Evolutionary conservation across 345 rosid species (phyloP), one percentile per base, ranked within the genome.

Genomic region (Hibiscus tridactylites): DNA sequence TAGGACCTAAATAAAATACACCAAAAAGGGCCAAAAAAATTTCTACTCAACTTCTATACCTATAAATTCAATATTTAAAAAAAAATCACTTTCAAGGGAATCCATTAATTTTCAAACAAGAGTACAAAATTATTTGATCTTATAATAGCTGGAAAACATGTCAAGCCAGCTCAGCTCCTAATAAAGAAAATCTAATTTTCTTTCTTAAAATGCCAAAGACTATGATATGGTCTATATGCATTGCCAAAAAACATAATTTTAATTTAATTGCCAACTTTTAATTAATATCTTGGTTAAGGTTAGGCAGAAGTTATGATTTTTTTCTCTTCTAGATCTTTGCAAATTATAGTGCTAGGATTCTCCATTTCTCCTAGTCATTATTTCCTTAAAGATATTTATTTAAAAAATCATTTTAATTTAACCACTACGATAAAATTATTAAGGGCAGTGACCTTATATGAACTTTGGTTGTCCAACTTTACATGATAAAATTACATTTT

Each of bases 101-200:
- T 28, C 71, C 39, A 67, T 46, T 24, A 15, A 47, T 66, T 47
- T 28, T 19, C 57, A 15, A 66, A 49, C 70, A 66, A 26, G 57
- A 24, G 6, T 8, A 24, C 70, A 66, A 67, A 29, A 9, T n/a
- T 52, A 16, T 29, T 29, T 52, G n/a, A 52, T 9, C 46, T 15
- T n/a, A 9, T 29, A 68, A n/a, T 29, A 68, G 72, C 61, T 68
- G 72, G 60, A 68, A 68, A 68, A 31, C 10, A 19, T 29, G 29
- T 53, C 4, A 31, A 33, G 5, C 72, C 72, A 68, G 47, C 47
- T 66, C 71, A 47, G 39, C 39, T 15, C 70, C 57, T 28, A 46
- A 28, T 47, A n/a, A 13, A 6, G n/a, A 13, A 61, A 31, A 61
- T 61, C 11, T 31, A 29, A 58, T 7, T 24, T 26, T 58, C 61